Evolutionary conservation across 2,329 filamentous ascomycete genomes (phyloP), one percentile per base, ranked within the genome.

Genomic region (Epicoccum sorghinum): DNA sequence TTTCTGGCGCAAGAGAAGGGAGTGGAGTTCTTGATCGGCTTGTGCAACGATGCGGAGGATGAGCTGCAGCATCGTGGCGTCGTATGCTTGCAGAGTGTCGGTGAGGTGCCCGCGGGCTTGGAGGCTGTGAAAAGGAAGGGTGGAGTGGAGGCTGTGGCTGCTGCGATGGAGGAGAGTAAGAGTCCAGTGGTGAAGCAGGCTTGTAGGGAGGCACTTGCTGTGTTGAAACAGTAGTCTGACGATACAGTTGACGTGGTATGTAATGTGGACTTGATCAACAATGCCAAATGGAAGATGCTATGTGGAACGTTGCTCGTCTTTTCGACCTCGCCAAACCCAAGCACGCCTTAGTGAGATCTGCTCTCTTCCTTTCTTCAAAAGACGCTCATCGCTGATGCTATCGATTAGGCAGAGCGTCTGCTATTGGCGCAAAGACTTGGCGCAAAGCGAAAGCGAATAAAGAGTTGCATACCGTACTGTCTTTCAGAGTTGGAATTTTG

Each of bases 11-110:
- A 71, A 32, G 85, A 90, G 4, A 82, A 89, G 12, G 91, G 91
- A 0, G 81, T 95, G 4, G 82, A 86, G 57, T 85, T 91, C n/a
- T 66, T 98, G n/a, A 75, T 99, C n/a, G 85, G 82, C 0, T 76
- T 98, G 69, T 96, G 91, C 67, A 79, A 80, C 13, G 91, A 96
- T 60, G 80, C 82, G 25, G 84, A 89, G 5, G 82, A 82, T 48
- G 87, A 89, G 65, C 68, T 93, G 53, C 79, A 86, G 52, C 82
- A 86, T 69, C 79, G 95, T 7, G 95, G 91, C 0, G 84, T 89
- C 1, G 91, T 93, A 24, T 86, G 88, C 52, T 72, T 95, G 13
- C 81, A 85, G 58, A 96, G 96, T 70, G 79, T 97, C 69, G 80
- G 91, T 1, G 84, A 88, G 12, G 80, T 86, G 0, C 76, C 81